These are phyloP conservation scores for Coemansia guatemalensis DNA, from an alignment of 192 early-diverging fungal genomes.

Conservation along the genomic window DNA sequence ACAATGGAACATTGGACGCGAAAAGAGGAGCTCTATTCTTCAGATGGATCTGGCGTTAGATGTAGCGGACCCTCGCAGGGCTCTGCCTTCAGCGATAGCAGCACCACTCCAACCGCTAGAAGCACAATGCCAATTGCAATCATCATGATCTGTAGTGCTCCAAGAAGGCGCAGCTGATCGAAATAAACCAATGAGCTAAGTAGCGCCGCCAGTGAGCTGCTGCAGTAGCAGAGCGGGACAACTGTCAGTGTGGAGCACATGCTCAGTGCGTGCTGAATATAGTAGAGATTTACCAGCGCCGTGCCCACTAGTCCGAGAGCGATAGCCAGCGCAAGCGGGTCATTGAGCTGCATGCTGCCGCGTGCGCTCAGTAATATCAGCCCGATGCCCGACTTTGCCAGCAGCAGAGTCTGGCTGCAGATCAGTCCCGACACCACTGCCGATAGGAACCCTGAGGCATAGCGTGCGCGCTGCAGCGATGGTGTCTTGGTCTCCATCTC, in stretches of 20 bases:
- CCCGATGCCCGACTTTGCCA: slow-evolving; percentile 77
- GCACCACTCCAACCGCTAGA: slow-evolving; percentile 63
- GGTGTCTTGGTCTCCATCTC: slow-evolving; percentile 24
- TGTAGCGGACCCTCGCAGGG: slow-evolving; percentile 33
- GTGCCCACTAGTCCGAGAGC: slow-evolving; percentile 56
- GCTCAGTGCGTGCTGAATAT: slow-evolving; percentile 70
- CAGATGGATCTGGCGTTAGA: slow-evolving; percentile 15
- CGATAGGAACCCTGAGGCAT: slow-evolving; percentile 60
- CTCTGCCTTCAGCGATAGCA: slow-evolving; percentile 59
- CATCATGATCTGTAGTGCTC: slow-evolving; percentile 60
- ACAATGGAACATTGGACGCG: neutral
- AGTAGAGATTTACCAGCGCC: slow-evolving; percentile 63
- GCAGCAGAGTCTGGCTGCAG: slow-evolving; percentile 70
- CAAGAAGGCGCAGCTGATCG: slow-evolving; percentile 64
- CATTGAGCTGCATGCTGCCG: slow-evolving; percentile 66
- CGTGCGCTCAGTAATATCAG: slow-evolving; percentile 62
- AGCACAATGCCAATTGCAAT: slow-evolving; percentile 67
- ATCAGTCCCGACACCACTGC: slow-evolving; percentile 71
- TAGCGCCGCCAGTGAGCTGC: slow-evolving; percentile 70
- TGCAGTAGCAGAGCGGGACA: slow-evolving; percentile 73
- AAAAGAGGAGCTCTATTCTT: slow-evolving; percentile 3
- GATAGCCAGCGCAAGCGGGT: slow-evolving; percentile 68
- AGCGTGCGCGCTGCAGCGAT: slow-evolving; percentile 30
- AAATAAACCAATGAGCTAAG: slow-evolving; percentile 81
- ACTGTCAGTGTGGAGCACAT: slow-evolving; percentile 74